Conservation (phyloP, 2,329 filamentous ascomycete genomes). For the Penicillium frequentans region DNA sequence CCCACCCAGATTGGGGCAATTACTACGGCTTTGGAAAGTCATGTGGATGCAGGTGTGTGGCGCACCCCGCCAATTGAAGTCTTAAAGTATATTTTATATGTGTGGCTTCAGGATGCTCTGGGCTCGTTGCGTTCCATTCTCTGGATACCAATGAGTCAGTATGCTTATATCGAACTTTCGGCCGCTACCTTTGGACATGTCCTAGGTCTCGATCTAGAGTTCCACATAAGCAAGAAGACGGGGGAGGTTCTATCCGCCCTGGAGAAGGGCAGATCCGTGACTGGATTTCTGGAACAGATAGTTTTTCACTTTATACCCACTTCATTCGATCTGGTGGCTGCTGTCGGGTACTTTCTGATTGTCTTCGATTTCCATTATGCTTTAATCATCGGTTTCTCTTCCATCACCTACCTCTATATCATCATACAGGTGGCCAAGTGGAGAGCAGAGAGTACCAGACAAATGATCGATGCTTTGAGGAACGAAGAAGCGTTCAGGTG, state of each 20-base stretch:
- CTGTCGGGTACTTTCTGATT: conserved; percentile 76
- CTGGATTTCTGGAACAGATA: conserved; percentile 92
- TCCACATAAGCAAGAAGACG: conserved; percentile 93
- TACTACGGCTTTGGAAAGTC: conserved; percentile 66
- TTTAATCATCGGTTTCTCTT: conserved; percentile 83
- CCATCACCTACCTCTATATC: conserved; percentile 94
- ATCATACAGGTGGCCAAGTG: conserved; percentile 95
- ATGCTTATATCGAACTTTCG: conserved; percentile 91
- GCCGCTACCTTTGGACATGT: conserved; percentile 97
- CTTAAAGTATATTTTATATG: conserved; percentile 65
- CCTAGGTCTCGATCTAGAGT: conserved; percentile 89
- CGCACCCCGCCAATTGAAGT: too few relatives aligned
- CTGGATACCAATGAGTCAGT: conserved; percentile 96
- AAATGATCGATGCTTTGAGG: conserved; percentile 92
- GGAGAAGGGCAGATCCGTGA: conserved; percentile 94
- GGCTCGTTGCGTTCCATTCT: conserved; percentile 78
- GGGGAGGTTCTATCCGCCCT: conserved; percentile 93
- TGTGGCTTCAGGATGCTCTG: conserved; percentile 83
- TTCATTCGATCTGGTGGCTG: conserved; percentile 84
- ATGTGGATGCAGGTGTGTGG: conserved; percentile 56
- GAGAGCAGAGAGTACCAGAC: conserved; percentile 81
- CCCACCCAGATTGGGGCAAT: conserved; percentile 78
- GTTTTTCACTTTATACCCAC: conserved; percentile 96
- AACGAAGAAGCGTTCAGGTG: conserved; percentile 94
- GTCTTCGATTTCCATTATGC: conserved; percentile 86